Percentiles rank a stretch among this genome's conserved stretches.
Conservation (phyloP, 257 asterid genomes). For the Forsythia viridissima region DNA sequence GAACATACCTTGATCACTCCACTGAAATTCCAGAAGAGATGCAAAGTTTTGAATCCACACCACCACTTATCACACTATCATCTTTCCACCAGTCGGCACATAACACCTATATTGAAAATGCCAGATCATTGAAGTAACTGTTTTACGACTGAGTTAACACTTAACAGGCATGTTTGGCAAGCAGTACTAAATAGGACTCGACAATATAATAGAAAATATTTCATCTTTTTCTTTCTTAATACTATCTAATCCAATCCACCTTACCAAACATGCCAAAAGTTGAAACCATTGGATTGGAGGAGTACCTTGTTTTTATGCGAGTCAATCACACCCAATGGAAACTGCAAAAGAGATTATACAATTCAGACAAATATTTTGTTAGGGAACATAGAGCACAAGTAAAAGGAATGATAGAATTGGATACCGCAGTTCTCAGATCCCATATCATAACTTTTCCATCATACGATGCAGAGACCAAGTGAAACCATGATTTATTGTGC, state of each 20-base stretch:
- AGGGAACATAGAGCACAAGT: constrained; percentile 8
- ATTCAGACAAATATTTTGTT: constrained; percentile 15
- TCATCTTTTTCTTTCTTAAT: not conserved
- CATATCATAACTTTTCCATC: constrained; percentile 98
- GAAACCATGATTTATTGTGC: constrained; percentile 88
- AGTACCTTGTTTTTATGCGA: constrained; percentile 87
- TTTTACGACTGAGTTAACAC: not conserved
- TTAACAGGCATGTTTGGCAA: not conserved
- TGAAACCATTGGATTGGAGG: constrained; percentile 13
- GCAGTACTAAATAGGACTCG: not conserved
- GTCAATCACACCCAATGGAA: constrained; percentile 80
- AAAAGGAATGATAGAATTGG: constrained; percentile 19
- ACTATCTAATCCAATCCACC: not conserved
- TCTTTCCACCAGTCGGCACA: constrained; percentile 95
- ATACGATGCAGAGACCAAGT: constrained; percentile 83
- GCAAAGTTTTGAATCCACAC: constrained; percentile 84
- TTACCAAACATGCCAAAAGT: not conserved
- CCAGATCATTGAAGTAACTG: constrained; percentile 16
- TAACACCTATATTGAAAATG: constrained; percentile 57
- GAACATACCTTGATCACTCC: constrained; percentile 44
- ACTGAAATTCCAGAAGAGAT: constrained; percentile 72
- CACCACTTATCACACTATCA: constrained; percentile 79
- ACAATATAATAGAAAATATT: not conserved
- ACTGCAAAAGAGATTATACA: constrained; percentile 51
- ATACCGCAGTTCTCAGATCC: constrained; percentile 96